Conservation (phyloP, 306 rosid species). For the Crataegus laevigata region DNA sequence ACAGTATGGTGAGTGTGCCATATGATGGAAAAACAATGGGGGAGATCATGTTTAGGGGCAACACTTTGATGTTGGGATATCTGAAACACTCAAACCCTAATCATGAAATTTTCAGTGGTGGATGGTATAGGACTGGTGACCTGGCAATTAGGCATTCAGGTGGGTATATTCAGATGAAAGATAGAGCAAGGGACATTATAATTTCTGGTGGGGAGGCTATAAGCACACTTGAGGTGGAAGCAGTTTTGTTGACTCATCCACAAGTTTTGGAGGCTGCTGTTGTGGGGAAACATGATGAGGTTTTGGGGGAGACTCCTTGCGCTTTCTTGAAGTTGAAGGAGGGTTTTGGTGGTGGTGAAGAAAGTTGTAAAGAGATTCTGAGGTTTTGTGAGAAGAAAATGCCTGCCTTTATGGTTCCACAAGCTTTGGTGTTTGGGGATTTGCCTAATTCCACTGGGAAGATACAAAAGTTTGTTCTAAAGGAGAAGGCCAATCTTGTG, state of each 20-base stretch:
- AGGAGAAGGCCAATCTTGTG: conserved; percentile 32
- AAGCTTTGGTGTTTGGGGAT: conserved; percentile 55
- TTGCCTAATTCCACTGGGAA: conserved; percentile 81
- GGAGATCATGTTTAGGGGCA: conserved; percentile 67
- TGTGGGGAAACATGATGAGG: conserved; percentile 39
- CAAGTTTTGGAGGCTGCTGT: conserved; percentile 65
- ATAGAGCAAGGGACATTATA: conserved; percentile 54
- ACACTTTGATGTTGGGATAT: conserved; percentile 62
- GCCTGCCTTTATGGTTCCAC: conserved; percentile 62
- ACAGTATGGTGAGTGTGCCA: conserved; percentile 46
- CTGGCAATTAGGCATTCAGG: conserved; percentile 38
- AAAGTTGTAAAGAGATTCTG: conserved; percentile 35
- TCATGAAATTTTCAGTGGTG: conserved; percentile 44
- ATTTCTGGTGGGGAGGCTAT: conserved; percentile 30
- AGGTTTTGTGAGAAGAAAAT: conserved; percentile 48
- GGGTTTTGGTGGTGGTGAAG: conserved; percentile 18
- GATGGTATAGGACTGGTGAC: conserved; percentile 82
- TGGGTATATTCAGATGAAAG: conserved; percentile 64
- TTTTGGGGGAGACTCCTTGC: conserved; percentile 26
- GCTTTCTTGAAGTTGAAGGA: conserved; percentile 62
- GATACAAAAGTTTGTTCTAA: conserved; percentile 61
- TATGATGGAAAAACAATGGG: conserved; percentile 67
- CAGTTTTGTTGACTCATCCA: conserved; percentile 62
- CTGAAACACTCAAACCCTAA: conserved; percentile 36
- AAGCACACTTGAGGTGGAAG: conserved; percentile 71